Base-by-base conservation (phyloP, 495 filamentous ascomycete species). In the Aspergillus bertholletiae region DNA sequence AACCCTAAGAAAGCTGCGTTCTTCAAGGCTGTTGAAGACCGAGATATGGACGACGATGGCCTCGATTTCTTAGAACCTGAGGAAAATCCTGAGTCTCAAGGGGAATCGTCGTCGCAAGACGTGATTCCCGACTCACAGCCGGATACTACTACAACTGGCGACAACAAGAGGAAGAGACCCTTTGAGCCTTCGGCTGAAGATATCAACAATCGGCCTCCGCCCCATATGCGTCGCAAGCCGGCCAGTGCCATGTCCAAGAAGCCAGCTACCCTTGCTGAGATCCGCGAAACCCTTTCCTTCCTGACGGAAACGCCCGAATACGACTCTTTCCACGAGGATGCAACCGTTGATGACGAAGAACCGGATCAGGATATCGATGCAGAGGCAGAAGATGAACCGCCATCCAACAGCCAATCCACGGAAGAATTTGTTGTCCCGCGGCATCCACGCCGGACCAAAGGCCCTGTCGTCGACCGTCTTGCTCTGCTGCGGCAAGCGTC, bases 1-100 rank as follows among this genome's bases (percentile, higher is more conserved):
- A 92, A 97, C 63, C 92, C 91, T 12, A 92, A 92, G 68, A 91
- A 90, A 61, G 75, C 83, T 13, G 94, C 94, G 0, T 99, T 99
- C 75, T 82, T 97, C 55, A 81, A 80, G 51, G 87, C 90, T 8
- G 87, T 99, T 48, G 92, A 96, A 57, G 95, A 97, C 61, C 80
- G 79, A 32, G 87, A 86, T 41, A 76, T 82, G 20, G 90, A 93
- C 37, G 88, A 93, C 23, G 79, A 85, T 67, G 86, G 89, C 53
- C 74, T 88, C 65, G 88, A 90, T 51, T 88, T 96, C 64, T 66
- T 86, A 2, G 81, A 84, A 23, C 55, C 72, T 34, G 80, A 86
- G 26, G 80, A 80, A 46, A 73, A 80, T 28, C 59, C 72, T 34
- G 59, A 52, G 9, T 63, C 63, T 5, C 70, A 75, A 44, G 60